Conservation (phyloP, 2,329 filamentous ascomycete species). For the Cadophora gregata region DNA sequence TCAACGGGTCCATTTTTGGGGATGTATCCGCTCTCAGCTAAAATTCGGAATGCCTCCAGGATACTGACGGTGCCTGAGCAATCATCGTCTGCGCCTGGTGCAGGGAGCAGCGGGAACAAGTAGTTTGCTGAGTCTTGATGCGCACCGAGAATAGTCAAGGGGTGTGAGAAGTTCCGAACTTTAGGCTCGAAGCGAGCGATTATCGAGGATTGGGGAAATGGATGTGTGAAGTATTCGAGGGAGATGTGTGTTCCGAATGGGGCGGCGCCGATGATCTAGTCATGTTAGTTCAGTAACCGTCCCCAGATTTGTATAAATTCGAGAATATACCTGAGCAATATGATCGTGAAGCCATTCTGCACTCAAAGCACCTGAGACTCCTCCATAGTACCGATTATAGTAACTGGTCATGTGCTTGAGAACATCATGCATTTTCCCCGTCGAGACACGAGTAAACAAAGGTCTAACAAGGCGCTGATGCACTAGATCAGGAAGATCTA, state of each 20-base stretch:
- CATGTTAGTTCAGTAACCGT: background rate
- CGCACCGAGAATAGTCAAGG: constrained; percentile 64
- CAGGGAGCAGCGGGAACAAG: constrained; percentile 66
- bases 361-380: constrained; percentile 44
- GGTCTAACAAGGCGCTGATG: constrained; percentile 16
- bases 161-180: constrained; percentile 40
- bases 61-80: constrained; percentile 76
- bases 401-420: constrained; percentile 66
- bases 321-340: constrained; percentile 40
- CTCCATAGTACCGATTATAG: constrained; percentile 63
- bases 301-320: no score
- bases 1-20: constrained; percentile 58
- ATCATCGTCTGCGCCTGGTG: constrained; percentile 77
- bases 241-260: constrained; percentile 47
- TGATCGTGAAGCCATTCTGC: constrained; percentile 47
- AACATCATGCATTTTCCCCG: constrained; percentile 67
- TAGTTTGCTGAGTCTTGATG: constrained; percentile 76
- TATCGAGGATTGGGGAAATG: constrained; percentile 73
- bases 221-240: constrained; percentile 62
- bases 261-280: constrained; percentile 33
- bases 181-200: constrained; percentile 67
- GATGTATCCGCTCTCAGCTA: constrained; percentile 54
- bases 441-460: constrained; percentile 52
- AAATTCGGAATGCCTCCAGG: constrained; percentile 71
- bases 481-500: constrained; percentile 17